Evolutionary conservation across 176 grass and related monocot genomes (phyloP), one percentile per base, ranked within the genome.

Genomic region (Rhynchospora breviuscula): DNA sequence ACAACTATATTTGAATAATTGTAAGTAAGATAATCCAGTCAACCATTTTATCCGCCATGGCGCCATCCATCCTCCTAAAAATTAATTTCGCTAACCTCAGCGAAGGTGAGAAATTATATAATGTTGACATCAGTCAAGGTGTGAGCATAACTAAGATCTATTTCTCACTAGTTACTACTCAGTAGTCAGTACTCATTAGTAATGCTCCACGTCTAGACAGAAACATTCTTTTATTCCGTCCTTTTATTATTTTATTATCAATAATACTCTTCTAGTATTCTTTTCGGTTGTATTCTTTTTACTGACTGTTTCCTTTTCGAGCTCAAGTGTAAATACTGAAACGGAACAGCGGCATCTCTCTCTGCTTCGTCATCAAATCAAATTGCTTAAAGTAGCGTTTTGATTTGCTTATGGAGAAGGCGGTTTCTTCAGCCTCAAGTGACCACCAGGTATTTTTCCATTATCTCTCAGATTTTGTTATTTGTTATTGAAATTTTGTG

Each of bases 381-480:
- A 33, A 59, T 26, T 59, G 13, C 21, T 59, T 46, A 15, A 72
- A 46, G 10, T 71, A 1, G 31, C 52, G 57, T 81, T 72, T 26
- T 77, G 49, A 11, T 68, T 7, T 56, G 57, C 17, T 53, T 7
- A 64, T 83, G 67, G 76, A 68, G 47, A 87, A 63, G 79, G 79
- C 12, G 67, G 59, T 56, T 63, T 65, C 58, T 79, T 49, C 79
- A 73, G 79, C 49, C 59, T 83, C 56, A 29, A 26, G 7, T 51
- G 85, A 76, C 56, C 63, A 59, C 78, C 79, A 83, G 79, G 85
- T 87, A 75, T 47, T 72, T 79, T 12, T 67, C 43, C 7, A 31
- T 73, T 84, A 4, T 22, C 23, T 18, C 14, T 19, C 47, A 74
- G 22, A 17, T 59, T 11, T n/a, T 81, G n/a, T 52, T 3, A 12